Evolutionary conservation across 352 stramenopile genomes (phyloP), one percentile per base, ranked within the genome.

Genomic region (Phytophthora sojae): DNA sequence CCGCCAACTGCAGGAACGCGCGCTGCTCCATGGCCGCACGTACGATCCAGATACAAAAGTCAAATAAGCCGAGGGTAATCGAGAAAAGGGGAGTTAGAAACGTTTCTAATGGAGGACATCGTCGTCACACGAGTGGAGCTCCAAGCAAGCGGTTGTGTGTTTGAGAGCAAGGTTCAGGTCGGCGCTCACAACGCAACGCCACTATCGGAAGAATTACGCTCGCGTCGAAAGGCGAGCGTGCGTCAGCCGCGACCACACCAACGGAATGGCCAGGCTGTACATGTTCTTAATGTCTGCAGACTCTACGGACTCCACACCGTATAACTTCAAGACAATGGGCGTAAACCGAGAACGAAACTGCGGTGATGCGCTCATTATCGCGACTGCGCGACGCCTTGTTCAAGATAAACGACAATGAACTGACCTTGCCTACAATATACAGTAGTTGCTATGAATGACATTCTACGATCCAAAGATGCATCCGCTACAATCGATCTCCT

Each of bases 1-100:
- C 79, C 45, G 82, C 86, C 55, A 94, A 69, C 76, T 92, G 84
- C 62, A 94, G 64, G 57, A 91, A 58, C 44, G 71, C 72, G 64
- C 80, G 83, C 62, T 92, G 76, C 57, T 82, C 75, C 73, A 84
- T 80, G n/a, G 68, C 52, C 44, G 26, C n/a, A 52, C 60, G 25
- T n/a, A 61, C 61, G 25, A 55, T 55, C 45, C 21, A 21, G 25
- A 67, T 60, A n/a, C 25, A 47, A 52, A 52, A 49, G 14, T 49
- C 39, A 21, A n/a, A 49, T 49, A 21, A 21, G 39, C 19, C 14
- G 5, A 11, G 6, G 6, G 17, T 49, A 21, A 21, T 21, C 39
- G 14, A 49, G 14, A 21, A 21, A 49, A 49, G 14, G 14, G 39
- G 14, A n/a, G 14, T 49, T 23, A 49, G 39, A 49, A 49, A 49